Evolutionary conservation across 2,329 filamentous ascomycete species (phyloP), one percentile per base, ranked within the genome.

Genomic region (Fusarium papillatum): DNA sequence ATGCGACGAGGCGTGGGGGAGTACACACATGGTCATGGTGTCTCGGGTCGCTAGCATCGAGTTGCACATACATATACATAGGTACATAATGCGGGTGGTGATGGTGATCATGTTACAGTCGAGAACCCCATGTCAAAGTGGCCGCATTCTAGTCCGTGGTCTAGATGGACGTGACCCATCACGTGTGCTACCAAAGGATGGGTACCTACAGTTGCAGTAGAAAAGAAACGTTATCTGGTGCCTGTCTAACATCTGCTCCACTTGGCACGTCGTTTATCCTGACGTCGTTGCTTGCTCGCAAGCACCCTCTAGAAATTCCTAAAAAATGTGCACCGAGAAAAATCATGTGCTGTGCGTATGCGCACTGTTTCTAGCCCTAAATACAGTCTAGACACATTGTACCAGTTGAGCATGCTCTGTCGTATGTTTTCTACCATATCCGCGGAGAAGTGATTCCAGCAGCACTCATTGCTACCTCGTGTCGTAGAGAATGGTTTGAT

Each of bases 21-120:
- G 50, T 11, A 53, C 48, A 53, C 26, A 53, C 48, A 53, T 53
- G 24, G 46, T 46, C 46, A 50, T 50, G 19, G 50, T 55, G 50
- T 22, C 50, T 55, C 50, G 29, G 50, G 50, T 29, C 29, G 50
- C 50, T 34, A 55, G 8, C 50, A 34, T 55, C 50, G 19, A 55
- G 50, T 55, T 55, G 19, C 53, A 57, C 48, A 29, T 38, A 38
- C 36, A 16, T 38, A 38, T 38, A 38, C 14, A 16, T 3, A 16
- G 14, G 14, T 38, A 38, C 36, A 17, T 17, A 53, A 34, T 57
- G 53, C 53, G 19, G 50, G 29, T 34, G 29, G 7, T 57, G 29
- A 4, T 57, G 53, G 53, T 55, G 26, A 55, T 57, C 53, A 57
- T 57, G 53, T 57, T 57, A 57, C 53, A 57, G 53, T 57, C 53